phyloP scores from a whole-genome alignment of 495 filamentous ascomycete species.

The Lasiosphaeria hispida region DNA sequence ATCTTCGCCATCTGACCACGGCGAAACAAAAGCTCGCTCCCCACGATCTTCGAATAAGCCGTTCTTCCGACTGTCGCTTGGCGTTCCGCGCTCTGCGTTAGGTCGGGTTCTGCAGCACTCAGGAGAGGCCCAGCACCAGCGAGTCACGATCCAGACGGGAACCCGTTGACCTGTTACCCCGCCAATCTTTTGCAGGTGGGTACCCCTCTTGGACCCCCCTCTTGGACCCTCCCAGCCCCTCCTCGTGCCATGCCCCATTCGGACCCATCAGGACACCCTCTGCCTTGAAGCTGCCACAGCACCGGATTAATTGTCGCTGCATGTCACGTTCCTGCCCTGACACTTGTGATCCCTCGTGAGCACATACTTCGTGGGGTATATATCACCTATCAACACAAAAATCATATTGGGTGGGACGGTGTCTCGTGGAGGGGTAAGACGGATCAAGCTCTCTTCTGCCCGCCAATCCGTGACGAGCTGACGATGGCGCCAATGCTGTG shows the following conservation, averaged over 20 bases:
- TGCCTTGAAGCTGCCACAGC: neutral
- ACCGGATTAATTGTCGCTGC: neutral
- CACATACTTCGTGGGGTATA: constrained; percentile 6
- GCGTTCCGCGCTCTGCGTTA: neutral
- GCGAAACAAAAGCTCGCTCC: neutral
- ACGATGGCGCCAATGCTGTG: constrained; percentile 4
- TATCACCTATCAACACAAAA: constrained; percentile 1
- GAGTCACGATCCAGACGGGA: too few relatives aligned
- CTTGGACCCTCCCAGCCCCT: neutral
- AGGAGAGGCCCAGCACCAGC: constrained; percentile 2
- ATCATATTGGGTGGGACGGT: neutral
- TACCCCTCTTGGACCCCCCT: neutral
- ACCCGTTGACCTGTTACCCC: constrained; percentile 8
- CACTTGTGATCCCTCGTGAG: constrained; percentile 5
- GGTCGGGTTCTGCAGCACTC: constrained; percentile 11
- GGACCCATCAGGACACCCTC: neutral
- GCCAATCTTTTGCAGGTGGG: constrained; percentile 3
- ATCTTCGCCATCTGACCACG: neutral
- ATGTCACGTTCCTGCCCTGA: constrained; percentile 8
- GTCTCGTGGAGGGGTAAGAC: neutral
- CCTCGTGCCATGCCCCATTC: neutral
- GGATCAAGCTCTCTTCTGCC: neutral
- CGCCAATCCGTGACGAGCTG: constrained; percentile 5
- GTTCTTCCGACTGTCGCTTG: constrained; percentile 8
- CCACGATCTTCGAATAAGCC: neutral